Evolutionary conservation across 1,139 yeast genomes (phyloP).

Genomic region (Debaryomyces fabryi): DNA sequence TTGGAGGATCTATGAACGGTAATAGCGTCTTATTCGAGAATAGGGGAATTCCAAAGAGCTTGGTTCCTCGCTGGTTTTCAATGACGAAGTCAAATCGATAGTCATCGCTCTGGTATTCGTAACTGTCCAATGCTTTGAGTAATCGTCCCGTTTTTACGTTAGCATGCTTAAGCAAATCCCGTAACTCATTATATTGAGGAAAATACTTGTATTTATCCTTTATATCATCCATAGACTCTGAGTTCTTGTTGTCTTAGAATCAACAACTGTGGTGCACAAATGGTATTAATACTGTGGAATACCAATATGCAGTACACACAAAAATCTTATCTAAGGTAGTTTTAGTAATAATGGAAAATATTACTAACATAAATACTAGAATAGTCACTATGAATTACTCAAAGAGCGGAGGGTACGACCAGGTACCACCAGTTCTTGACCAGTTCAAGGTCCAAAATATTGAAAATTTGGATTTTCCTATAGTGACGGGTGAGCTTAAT

Average conservation of each 20-base stretch:
- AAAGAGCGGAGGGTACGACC: background rate
- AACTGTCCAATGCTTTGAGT: background rate
- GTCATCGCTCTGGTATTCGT: constrained; percentile 5
- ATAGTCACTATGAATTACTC: background rate
- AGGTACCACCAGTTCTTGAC: background rate
- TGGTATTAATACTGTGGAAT: background rate
- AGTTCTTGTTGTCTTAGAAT: background rate
- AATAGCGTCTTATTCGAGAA: constrained; percentile 58
- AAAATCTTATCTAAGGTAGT: background rate
- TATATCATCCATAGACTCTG: constrained; percentile 5
- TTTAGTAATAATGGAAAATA: background rate
- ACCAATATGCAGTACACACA: background rate
- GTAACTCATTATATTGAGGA: constrained; percentile 14
- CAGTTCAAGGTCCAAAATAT: background rate
- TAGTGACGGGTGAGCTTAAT: background rate
- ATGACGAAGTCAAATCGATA: constrained; percentile 45
- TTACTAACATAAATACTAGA: background rate
- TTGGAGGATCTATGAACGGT: constrained; percentile 62
- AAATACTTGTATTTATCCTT: constrained; percentile 12
- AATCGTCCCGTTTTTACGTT: background rate
- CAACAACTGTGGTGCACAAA: background rate
- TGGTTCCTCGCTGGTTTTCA: constrained; percentile 74
- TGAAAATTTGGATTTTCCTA: background rate
- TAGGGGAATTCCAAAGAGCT: constrained; percentile 63
- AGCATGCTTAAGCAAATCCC: constrained; percentile 5